A percentile compares a stretch with the other conserved stretches of the same genome.
These are phyloP conservation scores for Protomyces pachydermus DNA, from an alignment of 1,139 yeast genomes.

Conservation along the genomic window DNA sequence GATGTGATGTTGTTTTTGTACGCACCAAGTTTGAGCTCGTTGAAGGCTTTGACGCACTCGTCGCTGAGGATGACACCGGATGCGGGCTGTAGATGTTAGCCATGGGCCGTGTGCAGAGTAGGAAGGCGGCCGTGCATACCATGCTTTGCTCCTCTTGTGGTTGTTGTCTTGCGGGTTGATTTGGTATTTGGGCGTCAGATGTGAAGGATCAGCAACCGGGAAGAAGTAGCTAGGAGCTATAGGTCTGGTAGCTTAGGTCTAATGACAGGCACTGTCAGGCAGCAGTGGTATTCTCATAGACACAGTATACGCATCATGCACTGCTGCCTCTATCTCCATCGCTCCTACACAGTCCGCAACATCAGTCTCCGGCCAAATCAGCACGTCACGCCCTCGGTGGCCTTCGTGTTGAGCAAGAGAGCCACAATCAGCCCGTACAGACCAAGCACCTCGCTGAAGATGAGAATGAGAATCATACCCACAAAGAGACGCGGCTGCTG, in stretches of 20 bases:
- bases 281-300: no score
- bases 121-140: not conserved
- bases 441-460: slow-evolving; percentile 94
- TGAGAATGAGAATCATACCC: slow-evolving; percentile 83
- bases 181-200: no score
- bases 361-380: not conserved
- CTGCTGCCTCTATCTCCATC: no score
- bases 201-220: no score
- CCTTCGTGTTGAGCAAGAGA: slow-evolving; percentile 90
- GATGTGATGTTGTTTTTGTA: not conserved
- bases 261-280: no score
- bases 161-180: no score
- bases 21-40: slow-evolving; percentile 76
- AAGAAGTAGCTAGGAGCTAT: no score
- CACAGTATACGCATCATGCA: no score
- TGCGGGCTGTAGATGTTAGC: slow-evolving; percentile 19
- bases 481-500: slow-evolving; percentile 96
- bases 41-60: slow-evolving; percentile 87
- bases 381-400: slow-evolving; percentile 53
- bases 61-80: slow-evolving; percentile 87
- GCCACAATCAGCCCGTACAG: slow-evolving; percentile 94
- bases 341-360: no score
- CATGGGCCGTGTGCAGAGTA: not conserved
- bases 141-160: not conserved
- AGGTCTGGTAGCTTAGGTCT: no score